Conservation (phyloP, 257 asterid genomes). For the Nemophila menziesii region DNA sequence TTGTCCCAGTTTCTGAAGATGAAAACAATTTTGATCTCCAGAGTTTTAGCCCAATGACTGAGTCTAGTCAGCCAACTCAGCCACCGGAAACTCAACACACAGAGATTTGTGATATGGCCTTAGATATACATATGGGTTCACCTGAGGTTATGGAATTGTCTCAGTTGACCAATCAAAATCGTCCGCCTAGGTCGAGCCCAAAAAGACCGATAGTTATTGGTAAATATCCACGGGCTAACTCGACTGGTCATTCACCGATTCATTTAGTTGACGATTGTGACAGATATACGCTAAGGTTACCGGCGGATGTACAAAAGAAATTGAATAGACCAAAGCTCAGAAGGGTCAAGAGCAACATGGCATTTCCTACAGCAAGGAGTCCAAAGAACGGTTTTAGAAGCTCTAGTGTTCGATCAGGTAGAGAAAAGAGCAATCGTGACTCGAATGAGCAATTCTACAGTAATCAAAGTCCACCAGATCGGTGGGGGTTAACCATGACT, state of each 20-base stretch:
- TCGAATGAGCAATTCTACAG: constrained; percentile 15
- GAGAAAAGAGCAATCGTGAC: background rate
- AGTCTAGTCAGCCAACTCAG: background rate
- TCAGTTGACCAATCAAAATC: constrained; percentile 2
- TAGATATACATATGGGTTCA: constrained; percentile 7
- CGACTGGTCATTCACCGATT: constrained; percentile 24
- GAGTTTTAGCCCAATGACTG: background rate
- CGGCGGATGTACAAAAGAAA: constrained; percentile 15
- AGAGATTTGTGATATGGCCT: constrained; percentile 4
- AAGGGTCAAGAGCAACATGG: constrained; percentile 8
- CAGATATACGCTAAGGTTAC: constrained; percentile 28
- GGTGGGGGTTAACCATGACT: constrained; percentile 6
- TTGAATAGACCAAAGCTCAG: constrained; percentile 15
- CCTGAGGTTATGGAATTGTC: constrained; percentile 6
- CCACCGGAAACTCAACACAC: background rate
- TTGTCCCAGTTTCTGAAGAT: constrained; percentile 14
- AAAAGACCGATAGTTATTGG: background rate
- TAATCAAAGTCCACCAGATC: constrained; percentile 11
- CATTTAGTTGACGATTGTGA: constrained; percentile 18
- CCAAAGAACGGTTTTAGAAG: constrained; percentile 20
- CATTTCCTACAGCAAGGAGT: constrained; percentile 19
- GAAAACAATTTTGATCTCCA: background rate
- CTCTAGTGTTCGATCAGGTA: constrained; percentile 10
- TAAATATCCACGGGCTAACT: constrained; percentile 17
- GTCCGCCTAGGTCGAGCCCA: constrained; percentile 6